Conservation (phyloP, 148 eudicot genomes). For the Diospyros kaki region DNA sequence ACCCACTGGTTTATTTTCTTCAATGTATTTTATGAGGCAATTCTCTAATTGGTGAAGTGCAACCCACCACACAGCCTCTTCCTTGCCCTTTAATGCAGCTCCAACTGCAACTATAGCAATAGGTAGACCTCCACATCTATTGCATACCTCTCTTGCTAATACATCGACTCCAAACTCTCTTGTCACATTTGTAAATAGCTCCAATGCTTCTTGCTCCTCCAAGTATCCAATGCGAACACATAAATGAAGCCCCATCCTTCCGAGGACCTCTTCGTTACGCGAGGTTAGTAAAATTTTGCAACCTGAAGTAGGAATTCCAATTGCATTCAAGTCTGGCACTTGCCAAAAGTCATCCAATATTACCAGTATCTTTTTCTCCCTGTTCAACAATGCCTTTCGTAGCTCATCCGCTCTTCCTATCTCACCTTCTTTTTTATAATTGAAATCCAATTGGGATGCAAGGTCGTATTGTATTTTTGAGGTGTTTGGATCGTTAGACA, state of each 20-base stretch:
- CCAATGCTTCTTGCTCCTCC: not conserved
- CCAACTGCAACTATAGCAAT: not conserved
- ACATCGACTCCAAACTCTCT: not conserved
- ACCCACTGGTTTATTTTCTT: not conserved
- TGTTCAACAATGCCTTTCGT: not conserved
- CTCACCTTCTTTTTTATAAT: too few relatives aligned
- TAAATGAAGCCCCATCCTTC: not conserved
- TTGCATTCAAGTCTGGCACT: not conserved
- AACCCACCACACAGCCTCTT: not conserved
- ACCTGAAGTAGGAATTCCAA: not conserved
- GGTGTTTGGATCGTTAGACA: not conserved
- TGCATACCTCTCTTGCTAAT: not conserved
- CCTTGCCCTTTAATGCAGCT: not conserved
- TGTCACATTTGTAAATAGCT: not conserved
- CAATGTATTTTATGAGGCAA: not conserved
- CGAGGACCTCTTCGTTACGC: not conserved
- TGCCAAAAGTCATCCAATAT: constrained; percentile 1
- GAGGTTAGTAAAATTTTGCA: constrained; percentile 11
- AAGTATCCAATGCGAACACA: not conserved
- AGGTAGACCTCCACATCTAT: not conserved
- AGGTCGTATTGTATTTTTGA: not conserved
- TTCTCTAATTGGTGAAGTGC: not conserved
- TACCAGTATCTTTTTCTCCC: not conserved
- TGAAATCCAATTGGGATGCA: not conserved
- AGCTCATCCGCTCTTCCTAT: too few relatives aligned